Evolutionary conservation across 2,329 filamentous ascomycete genomes (phyloP).

Genomic region (Simplicillium sp.): DNA sequence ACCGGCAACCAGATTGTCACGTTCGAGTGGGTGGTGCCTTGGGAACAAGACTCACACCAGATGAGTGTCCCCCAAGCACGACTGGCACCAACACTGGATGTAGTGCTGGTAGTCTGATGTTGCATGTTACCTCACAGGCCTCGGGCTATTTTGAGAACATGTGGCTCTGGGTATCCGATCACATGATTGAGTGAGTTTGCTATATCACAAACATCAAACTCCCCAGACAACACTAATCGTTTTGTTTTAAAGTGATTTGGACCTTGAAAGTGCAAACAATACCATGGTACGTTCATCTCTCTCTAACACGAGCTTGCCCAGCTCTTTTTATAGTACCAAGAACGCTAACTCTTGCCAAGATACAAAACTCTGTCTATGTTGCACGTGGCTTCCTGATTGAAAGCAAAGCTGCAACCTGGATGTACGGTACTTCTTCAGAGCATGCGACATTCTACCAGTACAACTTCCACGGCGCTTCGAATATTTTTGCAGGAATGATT

Average conservation of each 20-base stretch:
- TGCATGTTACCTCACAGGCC: slow-evolving; percentile 33
- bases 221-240: background rate
- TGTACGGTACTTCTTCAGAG: slow-evolving; percentile 36
- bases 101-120: slow-evolving; percentile 45
- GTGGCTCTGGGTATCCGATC: slow-evolving; percentile 63
- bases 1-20: no score
- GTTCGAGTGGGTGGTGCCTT: slow-evolving; percentile 62
- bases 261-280: background rate
- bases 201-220: slow-evolving; percentile 1
- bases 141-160: slow-evolving; percentile 43
- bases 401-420: slow-evolving; percentile 17
- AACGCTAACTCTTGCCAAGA: slow-evolving; percentile 1
- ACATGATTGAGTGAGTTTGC: slow-evolving; percentile 42
- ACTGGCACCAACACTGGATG: slow-evolving; percentile 44
- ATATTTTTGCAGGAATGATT: slow-evolving; percentile 50
- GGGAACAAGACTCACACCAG: slow-evolving; percentile 54
- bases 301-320: no score
- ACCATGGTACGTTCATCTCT: no score
- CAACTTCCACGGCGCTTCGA: slow-evolving; percentile 33
- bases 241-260: background rate
- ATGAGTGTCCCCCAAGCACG: slow-evolving; percentile 41
- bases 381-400: slow-evolving; percentile 18
- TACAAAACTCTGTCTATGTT: slow-evolving; percentile 20
- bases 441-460: slow-evolving; percentile 42
- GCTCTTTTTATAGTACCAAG: background rate